Percentiles rank a stretch among this genome's conserved stretches.
Evolutionary conservation across 2,329 filamentous ascomycete species (phyloP).

Genomic region (Byssochlamys sp.): DNA sequence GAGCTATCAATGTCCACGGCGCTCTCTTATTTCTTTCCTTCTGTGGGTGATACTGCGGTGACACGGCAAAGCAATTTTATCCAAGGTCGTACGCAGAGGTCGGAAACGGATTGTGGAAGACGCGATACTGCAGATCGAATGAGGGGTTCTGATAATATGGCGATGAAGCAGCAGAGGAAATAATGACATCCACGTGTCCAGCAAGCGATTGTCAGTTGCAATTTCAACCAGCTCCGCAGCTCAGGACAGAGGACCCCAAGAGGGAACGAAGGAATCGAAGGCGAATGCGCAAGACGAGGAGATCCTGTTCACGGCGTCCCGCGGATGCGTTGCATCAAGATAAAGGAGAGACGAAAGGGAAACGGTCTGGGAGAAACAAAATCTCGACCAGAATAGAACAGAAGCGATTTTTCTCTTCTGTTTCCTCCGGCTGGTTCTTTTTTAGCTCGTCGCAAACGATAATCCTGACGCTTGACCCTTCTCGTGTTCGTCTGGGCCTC

Average conservation of each 20-base stretch:
- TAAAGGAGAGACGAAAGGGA: not conserved
- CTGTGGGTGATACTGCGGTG: not conserved
- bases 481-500: not conserved
- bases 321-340: not conserved
- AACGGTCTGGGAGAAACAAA: not conserved
- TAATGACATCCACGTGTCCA: constrained; percentile 15
- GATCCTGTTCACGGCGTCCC: not conserved
- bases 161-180: constrained; percentile 3
- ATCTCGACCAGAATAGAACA: not conserved
- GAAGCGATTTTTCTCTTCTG: not conserved
- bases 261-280: not conserved
- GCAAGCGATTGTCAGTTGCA: constrained; percentile 13
- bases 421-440: not conserved
- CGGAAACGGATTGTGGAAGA: not conserved
- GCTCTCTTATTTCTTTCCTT: not conserved
- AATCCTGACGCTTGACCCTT: not conserved
- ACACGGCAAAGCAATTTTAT: not conserved
- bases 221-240: constrained; percentile 2
- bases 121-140: not conserved
- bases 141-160: not conserved
- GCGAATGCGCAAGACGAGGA: not conserved
- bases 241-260: constrained; percentile 2
- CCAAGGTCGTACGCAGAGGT: not conserved
- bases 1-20: not conserved
- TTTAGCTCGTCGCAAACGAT: not conserved